These are phyloP conservation scores for Persicaria maculosa DNA, from an alignment of 148 eudicot genomes.

Conservation along the genomic window DNA sequence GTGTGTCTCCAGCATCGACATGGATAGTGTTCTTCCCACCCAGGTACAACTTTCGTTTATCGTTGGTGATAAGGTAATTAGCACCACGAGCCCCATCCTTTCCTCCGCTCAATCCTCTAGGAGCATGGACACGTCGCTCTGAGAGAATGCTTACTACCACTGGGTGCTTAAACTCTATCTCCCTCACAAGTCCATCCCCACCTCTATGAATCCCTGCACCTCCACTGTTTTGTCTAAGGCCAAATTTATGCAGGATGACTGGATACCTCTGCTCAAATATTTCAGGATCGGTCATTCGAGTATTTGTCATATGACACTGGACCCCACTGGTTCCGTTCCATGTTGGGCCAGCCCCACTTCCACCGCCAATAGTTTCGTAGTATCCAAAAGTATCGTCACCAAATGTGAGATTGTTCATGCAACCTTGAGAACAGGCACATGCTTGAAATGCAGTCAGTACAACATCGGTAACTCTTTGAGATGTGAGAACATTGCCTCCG, in stretches of 20 bases:
- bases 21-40: constrained; percentile 89
- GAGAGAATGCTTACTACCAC: constrained; percentile 88
- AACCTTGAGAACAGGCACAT: constrained; percentile 97
- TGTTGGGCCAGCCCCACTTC: constrained; percentile 87
- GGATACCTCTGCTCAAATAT: constrained; percentile 98
- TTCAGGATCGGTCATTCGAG: constrained; percentile 97
- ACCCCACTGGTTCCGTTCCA: constrained; percentile 96
- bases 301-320: constrained; percentile 97
- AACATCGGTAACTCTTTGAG: constrained; percentile 93
- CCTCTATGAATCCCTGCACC: constrained; percentile 80
- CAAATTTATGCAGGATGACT: constrained; percentile 72
- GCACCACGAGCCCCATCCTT: constrained; percentile 69
- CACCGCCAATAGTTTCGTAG: constrained; percentile 95
- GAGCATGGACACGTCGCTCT: constrained; percentile 94
- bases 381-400: constrained; percentile 90
- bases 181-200: constrained; percentile 87
- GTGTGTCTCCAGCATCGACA: constrained; percentile 75
- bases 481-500: constrained; percentile 95
- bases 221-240: constrained; percentile 79
- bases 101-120: constrained; percentile 89
- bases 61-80: constrained; percentile 66
- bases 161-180: constrained; percentile 78
- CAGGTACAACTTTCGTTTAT: constrained; percentile 52
- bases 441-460: constrained; percentile 92
- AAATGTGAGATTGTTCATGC: constrained; percentile 96